These are phyloP conservation scores for Elaeis oleifera DNA, from an alignment of 202 grass and related monocot genomes.

Conservation along the genomic window DNA sequence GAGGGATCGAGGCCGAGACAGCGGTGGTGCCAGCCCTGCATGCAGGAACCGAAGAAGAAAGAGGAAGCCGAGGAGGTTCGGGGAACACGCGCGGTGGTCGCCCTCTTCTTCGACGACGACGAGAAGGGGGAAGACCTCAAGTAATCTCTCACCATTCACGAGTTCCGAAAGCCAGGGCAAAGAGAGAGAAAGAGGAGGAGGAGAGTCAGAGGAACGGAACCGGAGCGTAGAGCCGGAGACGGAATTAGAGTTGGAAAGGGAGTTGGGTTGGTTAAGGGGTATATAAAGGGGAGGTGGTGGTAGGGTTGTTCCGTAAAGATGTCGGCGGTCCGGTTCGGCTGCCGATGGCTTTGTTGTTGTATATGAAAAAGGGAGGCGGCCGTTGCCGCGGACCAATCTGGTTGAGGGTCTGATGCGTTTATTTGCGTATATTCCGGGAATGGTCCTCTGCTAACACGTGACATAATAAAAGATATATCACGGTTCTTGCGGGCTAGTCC, in stretches of 20 bases:
- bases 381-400: no score
- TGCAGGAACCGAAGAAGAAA: slow-evolving; percentile 57
- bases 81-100: neutral
- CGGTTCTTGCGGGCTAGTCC: no score
- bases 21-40: slow-evolving; percentile 87
- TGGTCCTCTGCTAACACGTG: no score
- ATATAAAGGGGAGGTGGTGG: no score
- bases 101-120: slow-evolving; percentile 29
- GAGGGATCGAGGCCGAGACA: slow-evolving; percentile 69
- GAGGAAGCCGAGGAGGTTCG: slow-evolving; percentile 16
- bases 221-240: neutral
- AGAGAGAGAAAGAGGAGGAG: neutral
- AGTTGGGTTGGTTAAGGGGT: no score
- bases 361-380: no score
- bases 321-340: no score
- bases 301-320: no score
- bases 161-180: slow-evolving; percentile 17
- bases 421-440: no score
- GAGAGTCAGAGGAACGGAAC: neutral
- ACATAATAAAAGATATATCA: no score
- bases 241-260: neutral
- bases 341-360: no score
- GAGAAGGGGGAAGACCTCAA: slow-evolving; percentile 19
- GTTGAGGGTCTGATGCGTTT: no score
- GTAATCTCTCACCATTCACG: slow-evolving; percentile 72